Base-by-base conservation (phyloP, 2,329 filamentous ascomycete species). In the Raffaelea deltoideospora region DNA sequence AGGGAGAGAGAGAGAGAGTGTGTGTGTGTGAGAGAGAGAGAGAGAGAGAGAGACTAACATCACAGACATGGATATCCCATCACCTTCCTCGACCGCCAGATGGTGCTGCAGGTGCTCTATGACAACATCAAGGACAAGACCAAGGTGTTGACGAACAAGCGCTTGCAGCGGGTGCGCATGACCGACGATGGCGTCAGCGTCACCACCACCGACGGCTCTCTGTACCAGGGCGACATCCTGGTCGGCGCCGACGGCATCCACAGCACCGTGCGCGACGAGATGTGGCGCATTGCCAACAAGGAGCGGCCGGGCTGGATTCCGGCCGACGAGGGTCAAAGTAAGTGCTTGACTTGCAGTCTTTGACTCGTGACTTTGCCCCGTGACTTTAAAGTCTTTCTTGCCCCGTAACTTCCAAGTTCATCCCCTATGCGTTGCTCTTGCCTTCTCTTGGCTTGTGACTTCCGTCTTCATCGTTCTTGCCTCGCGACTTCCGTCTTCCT, bases 171-270 rank as follows among this genome's bases (percentile, higher is more conserved):
- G 3, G 47, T 61, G n/a, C 39, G 47, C 3, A 41, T 41, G 9
- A 29, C 37, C 5, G 40, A 47, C 1, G 32, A 45, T 6, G 48
- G 48, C 5, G 55, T 57, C 5, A 38, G 41, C 0, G 59, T 60
- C 0, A 42, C 32, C 2, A 56, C 53, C 1, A 33, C 39, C 3
- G 50, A 56, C 18, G 58, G 58, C 6, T 37, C 42, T 5, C 31
- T 40, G 0, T 56, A 51, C 31, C 28, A 42, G 1, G 59, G 58
- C 2, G 46, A 52, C 14, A 43, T 63, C 0, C 40, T 63, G 0
- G 44, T 61, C 0, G 58, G 59, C 0, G 51, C 54, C 0, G 60
- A 63, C 34, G 60, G 61, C 1, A 48, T 63, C 9, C 51, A 59
- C 39, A 63, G 60, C 43, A 43, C 24, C 3, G 34, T 43, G 7